Evolutionary conservation across 345 rosid genomes (phyloP).

Genomic region (Trapa incisa): DNA sequence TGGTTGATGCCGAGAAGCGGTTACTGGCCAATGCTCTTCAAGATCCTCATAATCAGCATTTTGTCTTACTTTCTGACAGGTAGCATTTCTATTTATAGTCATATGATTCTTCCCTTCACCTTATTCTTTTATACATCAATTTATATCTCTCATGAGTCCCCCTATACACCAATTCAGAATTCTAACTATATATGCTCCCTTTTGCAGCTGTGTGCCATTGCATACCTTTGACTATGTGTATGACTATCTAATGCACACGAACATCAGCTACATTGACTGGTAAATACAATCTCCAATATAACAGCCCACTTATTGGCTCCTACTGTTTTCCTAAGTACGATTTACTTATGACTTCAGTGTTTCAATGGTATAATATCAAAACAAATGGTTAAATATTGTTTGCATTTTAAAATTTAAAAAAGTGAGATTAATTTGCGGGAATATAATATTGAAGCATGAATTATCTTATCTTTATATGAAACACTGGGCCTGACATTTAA

Average conservation of each 20-base stretch:
- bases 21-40: constrained; percentile 74
- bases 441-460: background rate
- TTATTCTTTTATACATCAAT: too few relatives aligned
- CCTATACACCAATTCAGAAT: background rate
- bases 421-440: background rate
- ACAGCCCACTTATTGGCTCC: background rate
- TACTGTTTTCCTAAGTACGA: background rate
- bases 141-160: background rate
- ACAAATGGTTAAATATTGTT: background rate
- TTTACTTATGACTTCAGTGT: background rate
- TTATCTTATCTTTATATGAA: background rate
- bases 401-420: background rate
- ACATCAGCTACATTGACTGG: constrained; percentile 90
- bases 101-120: background rate
- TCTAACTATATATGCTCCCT: background rate
- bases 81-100: constrained; percentile 9
- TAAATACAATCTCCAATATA: constrained; percentile 16
- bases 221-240: constrained; percentile 77
- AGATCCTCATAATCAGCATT: constrained; percentile 89
- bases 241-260: constrained; percentile 68
- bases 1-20: constrained; percentile 96
- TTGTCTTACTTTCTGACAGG: constrained; percentile 98
- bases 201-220: constrained; percentile 85
- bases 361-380: background rate
- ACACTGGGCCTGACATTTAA: background rate